Evolutionary conservation across 345 rosid genomes (phyloP), one percentile per base, ranked within the genome.

Genomic region (Geranium rotundifolium): DNA sequence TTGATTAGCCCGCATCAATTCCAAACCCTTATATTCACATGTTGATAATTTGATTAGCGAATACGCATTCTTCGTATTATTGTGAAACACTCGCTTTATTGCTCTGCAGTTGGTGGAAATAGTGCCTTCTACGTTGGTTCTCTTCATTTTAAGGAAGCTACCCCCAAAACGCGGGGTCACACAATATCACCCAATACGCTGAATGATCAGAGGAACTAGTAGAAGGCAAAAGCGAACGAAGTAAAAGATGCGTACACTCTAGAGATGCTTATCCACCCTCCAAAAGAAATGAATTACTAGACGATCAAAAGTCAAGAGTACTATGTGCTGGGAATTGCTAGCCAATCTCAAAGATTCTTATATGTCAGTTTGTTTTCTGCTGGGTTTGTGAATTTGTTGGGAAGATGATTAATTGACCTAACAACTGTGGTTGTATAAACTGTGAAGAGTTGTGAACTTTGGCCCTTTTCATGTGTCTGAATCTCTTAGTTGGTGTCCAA

Each of bases 91-190:
- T 46, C 12, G 52, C 60, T 66, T 67, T 56, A 5, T 23, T 58
- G 68, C 7, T 62, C 12, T 52, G 69, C 86, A 91, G 98, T 75
- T 89, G 77, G 96, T 81, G 73, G 98, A 89, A 84, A 83, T 91
- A 73, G 62, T 89, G 65, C 98, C 98, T n/a, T 91, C 96, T 8
- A 73, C 85, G 5, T 70, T 91, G 80, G 95, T 86, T 61, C 96
- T 89, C 41, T 86, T 83, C 82, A 86, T 91, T 65, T 73, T 91
- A 78, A 82, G 98, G 82, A 91, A 91, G 81, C 69, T 91, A 74
- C 98, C 98, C 39, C 95, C 98, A 16, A 91, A 81, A 75, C 87
- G 98, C 19, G 85, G 88, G 17, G 77, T 81, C 63, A 82, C 98
- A n/a, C 95, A 89, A 55, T 89, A 91, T 71, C 86, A 85, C 77